Percentiles rank a stretch among this genome's conserved stretches.
These are phyloP conservation scores for Ogataea hybrid DNA, from an alignment of 1,139 yeast species.

Conservation along the genomic window DNA sequence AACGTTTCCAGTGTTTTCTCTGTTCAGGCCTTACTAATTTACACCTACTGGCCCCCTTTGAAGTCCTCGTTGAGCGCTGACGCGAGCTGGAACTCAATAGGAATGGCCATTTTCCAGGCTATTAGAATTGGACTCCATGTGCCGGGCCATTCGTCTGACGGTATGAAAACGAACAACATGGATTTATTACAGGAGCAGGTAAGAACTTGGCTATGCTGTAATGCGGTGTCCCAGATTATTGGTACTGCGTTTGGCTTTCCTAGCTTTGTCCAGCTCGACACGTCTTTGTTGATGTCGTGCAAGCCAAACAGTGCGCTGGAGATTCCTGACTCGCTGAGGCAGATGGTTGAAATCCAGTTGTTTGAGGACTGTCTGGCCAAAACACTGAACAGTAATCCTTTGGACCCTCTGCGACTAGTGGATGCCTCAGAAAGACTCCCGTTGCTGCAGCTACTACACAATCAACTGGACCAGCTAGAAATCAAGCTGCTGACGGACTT, in stretches of 20 bases:
- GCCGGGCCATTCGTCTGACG: constrained; percentile 59
- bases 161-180: constrained; percentile 34
- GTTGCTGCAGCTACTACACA: constrained; percentile 62
- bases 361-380: constrained; percentile 84
- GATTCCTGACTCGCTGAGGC: constrained; percentile 63
- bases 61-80: constrained; percentile 94
- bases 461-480: constrained; percentile 76
- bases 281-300: constrained; percentile 58
- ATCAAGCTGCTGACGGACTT: constrained; percentile 39
- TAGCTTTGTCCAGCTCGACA: constrained; percentile 82
- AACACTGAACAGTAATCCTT: constrained; percentile 69
- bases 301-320: constrained; percentile 35
- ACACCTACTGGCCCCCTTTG: constrained; percentile 88
- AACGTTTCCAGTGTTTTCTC: constrained; percentile 93
- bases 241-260: constrained; percentile 96
- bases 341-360: constrained; percentile 78
- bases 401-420: constrained; percentile 64
- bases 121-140: constrained; percentile 86
- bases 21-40: constrained; percentile 86
- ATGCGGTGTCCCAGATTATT: constrained; percentile 82
- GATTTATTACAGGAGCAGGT: constrained; percentile 70
- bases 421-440: constrained; percentile 73
- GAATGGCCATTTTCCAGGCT: constrained; percentile 89
- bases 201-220: constrained; percentile 92
- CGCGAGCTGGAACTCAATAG: constrained; percentile 92